phyloP scores from a whole-genome alignment of 257 asterid species.

The Craterostigma plantagineum region DNA sequence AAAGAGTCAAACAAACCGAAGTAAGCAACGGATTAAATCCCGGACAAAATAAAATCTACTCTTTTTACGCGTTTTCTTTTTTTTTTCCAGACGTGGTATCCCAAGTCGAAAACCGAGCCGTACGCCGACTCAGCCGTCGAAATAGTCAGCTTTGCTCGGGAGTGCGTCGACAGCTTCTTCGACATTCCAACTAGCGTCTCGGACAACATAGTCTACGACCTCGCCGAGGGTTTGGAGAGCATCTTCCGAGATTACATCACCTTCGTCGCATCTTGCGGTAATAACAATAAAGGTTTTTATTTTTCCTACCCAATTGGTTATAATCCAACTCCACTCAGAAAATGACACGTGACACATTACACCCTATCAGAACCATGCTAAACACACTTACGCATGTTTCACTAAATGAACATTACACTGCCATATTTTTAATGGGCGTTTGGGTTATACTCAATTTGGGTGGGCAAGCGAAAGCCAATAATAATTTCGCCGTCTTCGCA shows the following conservation, averaged over 20 bases:
- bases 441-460: too few relatives aligned
- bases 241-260: conserved; percentile 55
- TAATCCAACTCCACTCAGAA: too few relatives aligned
- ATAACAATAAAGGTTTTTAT: too few relatives aligned
- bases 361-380: too few relatives aligned
- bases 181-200: conserved; percentile 49
- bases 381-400: too few relatives aligned
- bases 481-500: neutral
- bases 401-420: too few relatives aligned
- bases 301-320: too few relatives aligned
- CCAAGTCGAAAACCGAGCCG: conserved; percentile 78
- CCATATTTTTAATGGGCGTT: too few relatives aligned
- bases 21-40: conserved; percentile 21
- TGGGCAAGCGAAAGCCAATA: too few relatives aligned
- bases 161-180: conserved; percentile 48
- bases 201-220: conserved; percentile 41
- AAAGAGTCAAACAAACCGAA: conserved; percentile 68
- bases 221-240: conserved; percentile 62
- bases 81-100: conserved; percentile 73
- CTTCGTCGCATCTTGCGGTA: conserved; percentile 74
- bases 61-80: too few relatives aligned
- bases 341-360: too few relatives aligned
- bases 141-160: conserved; percentile 35
- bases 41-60: too few relatives aligned
- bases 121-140: conserved; percentile 74